phyloP scores from a whole-genome alignment of 805 yeast genomes.

The Candida pseudofarinosa region DNA sequence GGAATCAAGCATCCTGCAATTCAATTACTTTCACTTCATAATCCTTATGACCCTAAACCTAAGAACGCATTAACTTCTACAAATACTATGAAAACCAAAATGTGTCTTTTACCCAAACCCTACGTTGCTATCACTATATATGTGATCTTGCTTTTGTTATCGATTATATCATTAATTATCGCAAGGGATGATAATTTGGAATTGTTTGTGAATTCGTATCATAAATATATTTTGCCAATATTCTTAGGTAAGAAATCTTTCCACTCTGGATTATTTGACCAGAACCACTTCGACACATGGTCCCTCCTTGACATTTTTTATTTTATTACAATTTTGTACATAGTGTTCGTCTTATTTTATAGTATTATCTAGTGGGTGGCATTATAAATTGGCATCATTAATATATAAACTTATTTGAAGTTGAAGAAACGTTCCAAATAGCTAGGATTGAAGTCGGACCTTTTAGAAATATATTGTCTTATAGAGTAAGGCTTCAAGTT shows the following conservation, averaged over 20 bases:
- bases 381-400: not conserved
- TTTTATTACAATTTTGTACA: not conserved
- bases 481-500: conserved; percentile 58
- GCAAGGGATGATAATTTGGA: not conserved
- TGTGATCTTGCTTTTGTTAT: not conserved
- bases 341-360: not conserved
- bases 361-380: not conserved
- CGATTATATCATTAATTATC: not conserved
- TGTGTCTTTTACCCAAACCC: conserved; percentile 59
- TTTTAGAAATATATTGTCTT: conserved; percentile 60
- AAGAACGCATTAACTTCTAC: not conserved
- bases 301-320: not conserved
- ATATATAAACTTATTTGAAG: conserved; percentile 16
- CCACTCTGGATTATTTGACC: not conserved
- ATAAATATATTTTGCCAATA: not conserved
- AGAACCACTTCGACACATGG: not conserved
- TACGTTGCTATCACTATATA: conserved; percentile 14
- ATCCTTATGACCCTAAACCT: conserved; percentile 29
- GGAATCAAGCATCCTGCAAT: conserved; percentile 85
- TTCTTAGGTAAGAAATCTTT: not conserved
- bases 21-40: conserved; percentile 68
- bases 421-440: conserved; percentile 45
- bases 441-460: conserved; percentile 65
- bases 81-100: conserved; percentile 35
- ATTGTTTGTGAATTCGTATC: not conserved